phyloP scores from a whole-genome alignment of 441 rosid species.

The Macaranga tanarius region DNA sequence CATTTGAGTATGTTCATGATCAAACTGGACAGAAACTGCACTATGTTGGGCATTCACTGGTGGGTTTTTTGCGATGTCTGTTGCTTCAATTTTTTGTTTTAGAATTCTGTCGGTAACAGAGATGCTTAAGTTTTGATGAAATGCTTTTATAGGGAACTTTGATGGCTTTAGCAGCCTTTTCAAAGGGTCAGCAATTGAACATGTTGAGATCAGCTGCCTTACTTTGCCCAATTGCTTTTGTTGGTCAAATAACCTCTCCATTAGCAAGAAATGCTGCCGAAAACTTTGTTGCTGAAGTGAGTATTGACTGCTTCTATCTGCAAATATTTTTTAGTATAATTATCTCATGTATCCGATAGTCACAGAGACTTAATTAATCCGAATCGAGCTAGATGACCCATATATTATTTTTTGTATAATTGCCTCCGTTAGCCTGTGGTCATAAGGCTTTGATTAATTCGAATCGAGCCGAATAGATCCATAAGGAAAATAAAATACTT shows the following conservation, averaged over 20 bases:
- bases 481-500: too few relatives aligned
- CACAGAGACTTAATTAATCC: too few relatives aligned
- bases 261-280: constrained; percentile 53
- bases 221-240: constrained; percentile 75
- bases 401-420: too few relatives aligned
- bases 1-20: constrained; percentile 47
- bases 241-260: constrained; percentile 67
- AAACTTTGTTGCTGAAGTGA: constrained; percentile 68
- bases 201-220: constrained; percentile 62
- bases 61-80: not conserved
- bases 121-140: not conserved
- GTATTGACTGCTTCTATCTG: not conserved
- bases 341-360: too few relatives aligned
- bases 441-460: too few relatives aligned
- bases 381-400: too few relatives aligned
- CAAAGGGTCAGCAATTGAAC: constrained; percentile 52
- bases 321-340: too few relatives aligned
- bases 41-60: constrained; percentile 90
- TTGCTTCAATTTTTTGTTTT: not conserved
- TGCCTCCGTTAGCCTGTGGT: too few relatives aligned
- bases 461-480: too few relatives aligned
- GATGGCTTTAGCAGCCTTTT: constrained; percentile 65
- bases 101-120: not conserved
- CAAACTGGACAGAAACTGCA: constrained; percentile 70
- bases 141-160: constrained; percentile 61